phyloP scores from a whole-genome alignment of 495 filamentous ascomycete species.

The Trypethelium eluteriae region DNA sequence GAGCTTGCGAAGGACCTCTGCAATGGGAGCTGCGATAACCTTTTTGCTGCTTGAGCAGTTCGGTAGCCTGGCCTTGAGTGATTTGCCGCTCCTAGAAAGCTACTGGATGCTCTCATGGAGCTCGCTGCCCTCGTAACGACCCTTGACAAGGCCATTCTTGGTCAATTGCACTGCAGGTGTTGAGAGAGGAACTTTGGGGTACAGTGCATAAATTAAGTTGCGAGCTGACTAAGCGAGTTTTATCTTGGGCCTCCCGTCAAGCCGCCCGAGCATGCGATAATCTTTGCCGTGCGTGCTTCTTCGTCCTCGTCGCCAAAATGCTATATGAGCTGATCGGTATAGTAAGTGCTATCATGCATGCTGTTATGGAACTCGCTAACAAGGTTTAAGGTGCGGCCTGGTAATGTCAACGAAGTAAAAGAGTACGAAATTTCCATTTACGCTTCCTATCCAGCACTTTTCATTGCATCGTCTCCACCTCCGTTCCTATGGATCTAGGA shows the following conservation, averaged over 20 bases:
- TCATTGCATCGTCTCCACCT: conserved; percentile 15
- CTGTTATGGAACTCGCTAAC: conserved; percentile 10
- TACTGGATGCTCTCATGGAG: background rate
- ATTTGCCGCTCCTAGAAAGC: background rate
- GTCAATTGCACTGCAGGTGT: background rate
- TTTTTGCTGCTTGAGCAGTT: background rate
- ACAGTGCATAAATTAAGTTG: background rate
- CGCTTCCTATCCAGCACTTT: conserved; percentile 12
- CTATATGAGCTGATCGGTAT: conserved; percentile 96
- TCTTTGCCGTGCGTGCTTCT: background rate
- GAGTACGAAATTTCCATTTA: conserved; percentile 53
- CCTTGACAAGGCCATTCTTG: background rate
- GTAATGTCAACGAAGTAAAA: conserved; percentile 82
- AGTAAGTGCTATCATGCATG: conserved; percentile 48
- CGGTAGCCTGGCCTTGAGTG: background rate
- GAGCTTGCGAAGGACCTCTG: conserved; percentile 19
- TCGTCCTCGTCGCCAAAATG: conserved; percentile 48
- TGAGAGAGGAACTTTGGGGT: background rate
- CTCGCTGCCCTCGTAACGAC: background rate
- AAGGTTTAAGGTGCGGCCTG: conserved; percentile 68
- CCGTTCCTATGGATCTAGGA: background rate
- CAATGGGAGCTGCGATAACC: background rate
- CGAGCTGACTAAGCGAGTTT: conserved; percentile 3
- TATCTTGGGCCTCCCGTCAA: background rate
- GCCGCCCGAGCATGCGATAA: background rate